Percentiles rank a stretch among this genome's conserved stretches.
Conservation (phyloP, 345 rosid species). For the Barbarea vulgaris region DNA sequence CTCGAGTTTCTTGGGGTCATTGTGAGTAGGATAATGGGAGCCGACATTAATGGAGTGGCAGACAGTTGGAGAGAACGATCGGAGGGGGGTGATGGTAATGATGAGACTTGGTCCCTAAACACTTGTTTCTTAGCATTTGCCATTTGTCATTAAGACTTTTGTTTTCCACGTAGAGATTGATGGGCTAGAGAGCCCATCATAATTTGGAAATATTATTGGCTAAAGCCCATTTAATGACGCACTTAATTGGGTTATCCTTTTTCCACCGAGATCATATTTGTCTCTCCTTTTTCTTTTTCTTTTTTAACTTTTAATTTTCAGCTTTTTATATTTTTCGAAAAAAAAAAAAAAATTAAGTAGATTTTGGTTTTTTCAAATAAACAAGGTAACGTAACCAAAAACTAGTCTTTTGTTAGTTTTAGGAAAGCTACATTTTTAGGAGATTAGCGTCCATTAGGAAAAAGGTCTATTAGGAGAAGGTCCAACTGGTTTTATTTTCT, state of each 20-base stretch:
- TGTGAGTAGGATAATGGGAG: conserved; percentile 18
- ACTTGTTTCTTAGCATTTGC: background rate
- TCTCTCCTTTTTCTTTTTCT: no score
- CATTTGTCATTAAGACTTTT: background rate
- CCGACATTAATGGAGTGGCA: conserved; percentile 36
- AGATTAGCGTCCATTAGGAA: no score
- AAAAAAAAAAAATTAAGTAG: no score
- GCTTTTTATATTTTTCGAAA: no score
- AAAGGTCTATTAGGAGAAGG: background rate
- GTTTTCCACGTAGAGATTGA: background rate
- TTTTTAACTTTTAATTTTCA: no score
- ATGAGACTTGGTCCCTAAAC: conserved; percentile 4
- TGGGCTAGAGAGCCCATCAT: conserved; percentile 10
- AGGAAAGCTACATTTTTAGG: no score
- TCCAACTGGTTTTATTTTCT: background rate
- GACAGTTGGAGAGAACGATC: conserved; percentile 28
- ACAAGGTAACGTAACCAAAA: no score
- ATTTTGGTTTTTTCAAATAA: no score
- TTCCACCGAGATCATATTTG: no score
- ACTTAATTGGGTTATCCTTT: background rate
- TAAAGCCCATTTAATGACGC: background rate
- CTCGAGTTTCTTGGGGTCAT: background rate
- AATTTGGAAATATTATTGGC: background rate
- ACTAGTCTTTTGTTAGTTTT: no score
- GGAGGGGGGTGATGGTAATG: background rate